Evolutionary conservation across 2,329 filamentous ascomycete species (phyloP), one percentile per base, ranked within the genome.

Genomic region (Mycosphaerella arachidis): DNA sequence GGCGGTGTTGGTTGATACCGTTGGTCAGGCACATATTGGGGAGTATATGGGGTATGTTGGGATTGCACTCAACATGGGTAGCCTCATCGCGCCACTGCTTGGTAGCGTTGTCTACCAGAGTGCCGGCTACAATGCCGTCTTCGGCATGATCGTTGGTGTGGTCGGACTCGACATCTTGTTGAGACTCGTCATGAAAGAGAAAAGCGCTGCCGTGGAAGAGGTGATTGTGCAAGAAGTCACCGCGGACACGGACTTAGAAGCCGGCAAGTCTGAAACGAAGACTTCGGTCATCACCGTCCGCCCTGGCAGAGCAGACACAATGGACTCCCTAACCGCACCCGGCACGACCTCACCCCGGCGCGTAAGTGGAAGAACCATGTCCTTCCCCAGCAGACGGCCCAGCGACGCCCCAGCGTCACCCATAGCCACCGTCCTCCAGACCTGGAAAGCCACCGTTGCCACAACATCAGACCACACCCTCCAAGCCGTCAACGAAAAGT

Each of bases 1-100:
- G n/a, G 88, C 88, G 0, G 75, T 91, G 24, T 70, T 91, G 13
- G 86, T 86, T 4, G 88, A 91, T 68, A 90, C 87, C 0, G 84
- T 89, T 48, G 83, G 81, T 1, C 77, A 81, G 65, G 76, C 79
- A 6, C 77, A 81, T 18, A 81, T 89, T 20, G 87, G 86, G 0
- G 78, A 87, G 61, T 82, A 82, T 0, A 83, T 90, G 75, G 88
- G 88, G 2, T 90, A 84, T 66, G 79, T 89, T 0, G 81, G 79
- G 58, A 78, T 87, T 59, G 82, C 82, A 1, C 84, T 89, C 77
- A 85, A 82, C n/a, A 60, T 86, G 6, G 87, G 82, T 0, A 78
- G 86, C 48, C 75, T 91, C 33, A 70, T 87, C 6, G 84, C 84
- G 0, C 88, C 88, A 0, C 74, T 88, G 10, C 76, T 91, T 1